A percentile compares a stretch with the other conserved stretches of the same genome.
Evolutionary conservation across 1,284 basidiomycete species (phyloP).

Genomic region (Peniophora sp.): DNA sequence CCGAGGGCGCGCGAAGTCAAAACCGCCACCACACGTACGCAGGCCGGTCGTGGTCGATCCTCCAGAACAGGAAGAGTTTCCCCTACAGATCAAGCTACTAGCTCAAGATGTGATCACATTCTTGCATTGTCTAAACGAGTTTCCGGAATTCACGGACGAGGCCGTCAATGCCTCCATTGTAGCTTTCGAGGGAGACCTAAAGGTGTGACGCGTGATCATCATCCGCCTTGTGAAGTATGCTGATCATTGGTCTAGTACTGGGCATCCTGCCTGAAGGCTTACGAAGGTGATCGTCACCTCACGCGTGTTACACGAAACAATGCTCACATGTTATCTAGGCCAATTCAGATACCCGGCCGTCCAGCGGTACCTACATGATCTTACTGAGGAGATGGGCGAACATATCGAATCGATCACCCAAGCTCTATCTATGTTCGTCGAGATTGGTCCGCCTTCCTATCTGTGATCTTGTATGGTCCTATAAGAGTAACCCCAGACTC

Average conservation of each 20-base stretch:
- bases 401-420: slow-evolving; percentile 61
- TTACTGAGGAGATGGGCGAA: slow-evolving; percentile 59
- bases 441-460: slow-evolving; percentile 45
- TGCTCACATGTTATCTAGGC: slow-evolving; percentile 25
- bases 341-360: slow-evolving; percentile 66
- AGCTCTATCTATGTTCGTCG: slow-evolving; percentile 60
- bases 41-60: slow-evolving; percentile 45
- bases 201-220: slow-evolving; percentile 27
- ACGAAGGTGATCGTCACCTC: slow-evolving; percentile 37
- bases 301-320: neutral
- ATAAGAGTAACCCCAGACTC: slow-evolving; percentile 4
- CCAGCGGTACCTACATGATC: slow-evolving; percentile 64
- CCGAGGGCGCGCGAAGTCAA: slow-evolving; percentile 19
- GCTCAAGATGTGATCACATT: slow-evolving; percentile 58
- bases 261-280: slow-evolving; percentile 59
- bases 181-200: slow-evolving; percentile 60
- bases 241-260: slow-evolving; percentile 41
- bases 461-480: slow-evolving; percentile 1
- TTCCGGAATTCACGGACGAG: slow-evolving; percentile 68
- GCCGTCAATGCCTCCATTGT: slow-evolving; percentile 59
- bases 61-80: slow-evolving; percentile 57
- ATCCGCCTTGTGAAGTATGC: neutral
- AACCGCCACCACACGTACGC: slow-evolving; percentile 36
- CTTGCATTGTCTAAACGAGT: slow-evolving; percentile 61
- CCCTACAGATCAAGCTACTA: slow-evolving; percentile 48